A percentile compares a stretch with the other conserved stretches of the same genome.
Evolutionary conservation across 2,329 filamentous ascomycete genomes (phyloP).

Genomic region (Fusarium guadeloupense): DNA sequence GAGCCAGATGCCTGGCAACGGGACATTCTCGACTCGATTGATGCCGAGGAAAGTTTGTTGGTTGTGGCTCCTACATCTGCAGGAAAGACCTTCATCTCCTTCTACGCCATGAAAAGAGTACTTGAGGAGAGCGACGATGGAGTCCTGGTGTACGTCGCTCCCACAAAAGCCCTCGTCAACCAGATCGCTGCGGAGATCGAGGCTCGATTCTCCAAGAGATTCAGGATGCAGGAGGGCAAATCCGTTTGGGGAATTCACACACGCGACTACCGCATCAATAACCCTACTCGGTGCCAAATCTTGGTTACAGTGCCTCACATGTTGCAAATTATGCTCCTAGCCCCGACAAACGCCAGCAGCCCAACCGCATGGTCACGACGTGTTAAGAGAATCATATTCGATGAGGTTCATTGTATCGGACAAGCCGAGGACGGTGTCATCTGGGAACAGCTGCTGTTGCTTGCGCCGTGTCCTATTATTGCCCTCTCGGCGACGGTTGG

Average conservation of each 20-base stretch:
- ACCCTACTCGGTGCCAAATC: constrained; percentile 75
- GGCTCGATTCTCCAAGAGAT: no score
- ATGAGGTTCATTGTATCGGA: constrained; percentile 83
- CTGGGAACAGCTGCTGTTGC: constrained; percentile 80
- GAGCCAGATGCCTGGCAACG: constrained; percentile 58
- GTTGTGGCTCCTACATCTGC: no score
- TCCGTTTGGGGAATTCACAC: constrained; percentile 85
- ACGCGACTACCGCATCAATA: constrained; percentile 78
- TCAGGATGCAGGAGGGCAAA: constrained; percentile 55
- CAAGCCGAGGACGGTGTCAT: constrained; percentile 79
- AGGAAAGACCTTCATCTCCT: no score
- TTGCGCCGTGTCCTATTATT: constrained; percentile 80
- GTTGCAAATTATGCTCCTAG: constrained; percentile 79
- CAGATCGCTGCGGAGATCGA: constrained; percentile 42
- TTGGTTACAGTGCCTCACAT: constrained; percentile 82
- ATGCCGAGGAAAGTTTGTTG: no score
- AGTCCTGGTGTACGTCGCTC: constrained; percentile 42
- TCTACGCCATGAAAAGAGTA: no score
- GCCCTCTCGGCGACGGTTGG: constrained; percentile 83
- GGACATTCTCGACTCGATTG: no score
- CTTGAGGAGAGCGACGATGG: no score
- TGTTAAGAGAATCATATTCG: constrained; percentile 81
- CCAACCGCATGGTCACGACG: constrained; percentile 67
- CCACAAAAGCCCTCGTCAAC: constrained; percentile 84
- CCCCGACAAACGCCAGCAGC: constrained; percentile 69